Base-by-base conservation (phyloP, 306 rosid genomes). In the Fagus crenata region DNA sequence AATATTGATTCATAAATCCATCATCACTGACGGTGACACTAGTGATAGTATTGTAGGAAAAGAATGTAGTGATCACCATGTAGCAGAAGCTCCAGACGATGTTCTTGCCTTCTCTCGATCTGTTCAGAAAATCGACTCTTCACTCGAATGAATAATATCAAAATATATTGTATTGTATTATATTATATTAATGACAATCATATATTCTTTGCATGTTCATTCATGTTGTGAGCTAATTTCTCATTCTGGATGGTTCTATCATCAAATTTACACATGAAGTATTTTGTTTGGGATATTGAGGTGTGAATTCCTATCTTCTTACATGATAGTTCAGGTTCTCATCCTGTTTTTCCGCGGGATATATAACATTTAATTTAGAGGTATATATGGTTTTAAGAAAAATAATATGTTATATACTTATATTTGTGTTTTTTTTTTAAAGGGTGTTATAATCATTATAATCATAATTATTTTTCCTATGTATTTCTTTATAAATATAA, bases 101-200 rank as follows among this genome's bases (percentile, higher is more conserved):
- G 78, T 88, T 1, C 85, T 90, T 43, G 92, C 83, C 39, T 85
- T 85, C 81, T 85, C 88, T 0, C 75, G 92, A 3, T 77, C 82
- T 15, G 86, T 85, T 85, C 46, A 79, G 42, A 82, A 83, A 3
- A 74, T 76, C 4, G 82, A 82, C 75, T 76, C 80, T 28, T 75
- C 86, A 2, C 80, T 78, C 7, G 80, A 83, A 33, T 83, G 75
- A 73, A 8, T 1, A 13, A 11, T 11, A 5, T 46, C 0, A 9
- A 8, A 32, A 12, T 28, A 7, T 59, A 31, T 14, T 0, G 28
- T n/a, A n/a, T n/a, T n/a, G n/a, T 63, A 32, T 31, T 35, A 17
- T 15, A 6, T 33, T 46, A 46, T 46, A 9, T 2, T 4, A 46
- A 46, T 46, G 51, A 9, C 51, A 9, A 46, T 46, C 51, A 46